Conservation (phyloP, 345 rosid species). For the Gynandropsis gynandra region DNA sequence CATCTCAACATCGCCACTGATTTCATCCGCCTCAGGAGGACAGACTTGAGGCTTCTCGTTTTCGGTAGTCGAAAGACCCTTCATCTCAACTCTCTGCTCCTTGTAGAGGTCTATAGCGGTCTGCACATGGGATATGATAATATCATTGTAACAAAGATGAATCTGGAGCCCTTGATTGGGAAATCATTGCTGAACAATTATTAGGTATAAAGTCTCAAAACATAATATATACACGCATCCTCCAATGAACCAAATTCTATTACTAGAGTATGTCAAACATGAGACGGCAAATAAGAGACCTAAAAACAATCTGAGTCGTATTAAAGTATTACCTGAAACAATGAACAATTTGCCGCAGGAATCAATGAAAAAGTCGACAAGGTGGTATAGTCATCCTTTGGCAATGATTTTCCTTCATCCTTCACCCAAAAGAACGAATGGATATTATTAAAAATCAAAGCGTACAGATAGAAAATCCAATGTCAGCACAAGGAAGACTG, state of each 20-base stretch:
- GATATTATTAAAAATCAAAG: not conserved
- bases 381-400: constrained; percentile 36
- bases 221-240: no score
- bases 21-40: not conserved
- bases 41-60: constrained; percentile 12
- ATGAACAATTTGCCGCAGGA: constrained; percentile 46
- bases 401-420: constrained; percentile 51
- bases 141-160: not conserved
- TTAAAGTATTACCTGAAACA: constrained; percentile 54
- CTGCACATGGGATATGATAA: constrained; percentile 40
- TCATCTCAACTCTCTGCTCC: constrained; percentile 39
- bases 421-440: not conserved
- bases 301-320: not conserved
- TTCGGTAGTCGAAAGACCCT: constrained; percentile 20
- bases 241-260: no score
- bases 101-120: constrained; percentile 59
- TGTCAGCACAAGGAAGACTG: not conserved
- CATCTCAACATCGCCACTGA: not conserved
- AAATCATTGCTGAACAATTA: no score
- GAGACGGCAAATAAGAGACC: no score
- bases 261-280: no score
- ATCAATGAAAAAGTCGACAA: constrained; percentile 38
- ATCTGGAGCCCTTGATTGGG: no score
- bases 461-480: not conserved
- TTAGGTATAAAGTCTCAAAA: no score